phyloP scores from a whole-genome alignment of 139 green algal genomes.

The Ettlia oleoabundans region DNA sequence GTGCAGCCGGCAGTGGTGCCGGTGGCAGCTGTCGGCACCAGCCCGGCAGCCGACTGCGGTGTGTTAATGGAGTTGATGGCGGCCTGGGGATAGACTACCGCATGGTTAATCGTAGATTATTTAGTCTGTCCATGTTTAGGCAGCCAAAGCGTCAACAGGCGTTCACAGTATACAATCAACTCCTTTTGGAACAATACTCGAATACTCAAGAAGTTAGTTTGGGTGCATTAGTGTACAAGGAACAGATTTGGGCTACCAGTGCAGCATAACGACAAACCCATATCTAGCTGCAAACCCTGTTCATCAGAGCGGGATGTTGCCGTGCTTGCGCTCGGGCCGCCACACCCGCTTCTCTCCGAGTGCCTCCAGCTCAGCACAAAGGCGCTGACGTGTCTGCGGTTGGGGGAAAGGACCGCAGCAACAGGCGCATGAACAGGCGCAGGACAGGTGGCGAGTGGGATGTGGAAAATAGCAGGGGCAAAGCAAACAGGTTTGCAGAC shows the following conservation, averaged over 20 bases:
- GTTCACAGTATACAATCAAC: too few species aligned
- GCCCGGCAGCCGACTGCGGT: not conserved
- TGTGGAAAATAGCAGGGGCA: not conserved
- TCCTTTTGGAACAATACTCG: too few species aligned
- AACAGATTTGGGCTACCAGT: too few species aligned
- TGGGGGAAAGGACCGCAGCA: not conserved
- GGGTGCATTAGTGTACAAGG: too few species aligned
- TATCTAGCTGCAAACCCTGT: not conserved
- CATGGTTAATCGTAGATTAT: too few species aligned
- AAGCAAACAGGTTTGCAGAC: too few species aligned
- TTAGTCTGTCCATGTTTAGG: too few species aligned
- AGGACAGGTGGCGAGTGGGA: not conserved
- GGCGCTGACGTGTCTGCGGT: conserved; percentile 54
- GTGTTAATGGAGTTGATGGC: conserved; percentile 15
- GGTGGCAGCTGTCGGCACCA: conserved; percentile 15
- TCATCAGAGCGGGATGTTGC: conserved; percentile 53
- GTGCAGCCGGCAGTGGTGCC: conserved; percentile 8
- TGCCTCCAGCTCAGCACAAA: conserved; percentile 59
- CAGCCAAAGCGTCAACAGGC: too few species aligned
- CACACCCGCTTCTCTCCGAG: conserved; percentile 55
- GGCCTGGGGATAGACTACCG: not conserved
- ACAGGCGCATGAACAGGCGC: too few species aligned
- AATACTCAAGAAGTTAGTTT: too few species aligned
- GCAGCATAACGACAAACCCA: too few species aligned
- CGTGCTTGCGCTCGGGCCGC: conserved; percentile 55